These are phyloP conservation scores for Gastrodia elata DNA, from an alignment of 106 monocot species.

Conservation along the genomic window DNA sequence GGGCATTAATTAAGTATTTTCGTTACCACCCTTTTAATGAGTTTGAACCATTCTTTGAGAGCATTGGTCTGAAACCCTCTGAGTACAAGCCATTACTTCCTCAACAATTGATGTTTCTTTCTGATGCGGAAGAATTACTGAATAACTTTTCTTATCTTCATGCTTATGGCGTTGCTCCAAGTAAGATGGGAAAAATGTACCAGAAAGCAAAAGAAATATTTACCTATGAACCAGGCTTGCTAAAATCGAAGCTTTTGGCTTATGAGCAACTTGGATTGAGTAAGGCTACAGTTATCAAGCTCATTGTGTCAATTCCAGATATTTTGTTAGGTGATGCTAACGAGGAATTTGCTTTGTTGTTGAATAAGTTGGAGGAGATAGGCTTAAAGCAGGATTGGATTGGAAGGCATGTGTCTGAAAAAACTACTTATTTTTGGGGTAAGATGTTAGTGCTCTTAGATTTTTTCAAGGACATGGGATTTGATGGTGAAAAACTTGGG, in stretches of 20 bases:
- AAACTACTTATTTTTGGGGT: conserved; percentile 44
- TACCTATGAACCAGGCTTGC: conserved; percentile 17
- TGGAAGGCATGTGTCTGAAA: conserved; percentile 28
- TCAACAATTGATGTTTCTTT: conserved; percentile 48
- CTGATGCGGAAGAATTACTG: conserved; percentile 39
- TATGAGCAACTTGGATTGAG: conserved; percentile 58
- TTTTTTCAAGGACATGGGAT: conserved; percentile 31
- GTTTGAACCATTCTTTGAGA: conserved; percentile 88
- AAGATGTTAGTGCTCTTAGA: conserved; percentile 34
- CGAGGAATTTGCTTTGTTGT: conserved; percentile 26
- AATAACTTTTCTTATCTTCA: conserved; percentile 60
- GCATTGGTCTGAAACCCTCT: conserved; percentile 55
- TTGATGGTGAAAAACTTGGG: conserved; percentile 18
- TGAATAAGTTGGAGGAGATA: conserved; percentile 35
- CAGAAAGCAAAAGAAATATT: conserved; percentile 45
- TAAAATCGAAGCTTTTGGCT: conserved; percentile 39
- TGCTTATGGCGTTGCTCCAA: conserved; percentile 60
- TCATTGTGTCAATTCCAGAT: conserved; percentile 35
- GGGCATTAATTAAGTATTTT: conserved; percentile 32
- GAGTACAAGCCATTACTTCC: conserved; percentile 46
- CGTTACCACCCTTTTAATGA: conserved; percentile 75
- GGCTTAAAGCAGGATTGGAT: conserved; percentile 46
- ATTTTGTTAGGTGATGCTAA: conserved; percentile 33
- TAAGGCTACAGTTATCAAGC: conserved; percentile 38
- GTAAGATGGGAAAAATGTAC: conserved; percentile 73